Base-by-base conservation (phyloP, 164 flowering plant species). In the Stephania cephalantha region DNA sequence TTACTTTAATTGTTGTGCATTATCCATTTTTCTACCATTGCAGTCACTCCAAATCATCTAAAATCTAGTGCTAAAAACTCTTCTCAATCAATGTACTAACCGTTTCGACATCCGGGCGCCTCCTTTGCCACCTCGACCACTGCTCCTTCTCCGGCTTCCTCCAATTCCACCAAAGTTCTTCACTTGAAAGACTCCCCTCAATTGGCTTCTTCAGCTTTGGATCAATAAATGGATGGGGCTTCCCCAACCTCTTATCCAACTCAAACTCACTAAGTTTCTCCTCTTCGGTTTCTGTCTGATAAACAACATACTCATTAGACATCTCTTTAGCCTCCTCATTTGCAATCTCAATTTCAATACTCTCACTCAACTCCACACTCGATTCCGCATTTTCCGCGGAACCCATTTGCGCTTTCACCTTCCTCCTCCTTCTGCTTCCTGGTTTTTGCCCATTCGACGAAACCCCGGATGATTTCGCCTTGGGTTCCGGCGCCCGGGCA, bases 131-230 rank as follows among this genome's bases (percentile, higher is more conserved):
- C 79, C 97, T 86, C 48, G 98, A 95, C 97, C 97, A 91, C 74
- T 83, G 87, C 73, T 89, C 94, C 71, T 91, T 87, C 4, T 93
- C 91, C 18, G 97, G 94, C 83, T 91, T 90, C 80, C 90, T 88
- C 99, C 99, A 95, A 78, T 93, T 88, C 99, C 98, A 95, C 99
- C 99, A 95, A 29, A 88, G 86, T 72, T 91, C 97, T 73, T 93
- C 97, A 85, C 89, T 90, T 15, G 94, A 71, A 25, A 84, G 90
- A 69, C 90, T 77, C 71, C 88, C 82, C 75, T 87, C 92, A 31
- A 86, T 85, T 48, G 91, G 87, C 82, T 85, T 93, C 85, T 83
- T 88, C 53, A 50, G 82, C 68, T 90, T 79, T 46, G 99, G 99
- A 84, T 95, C 91, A 78, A 95, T 83, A 82, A 91, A 91, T 2